phyloP scores from a whole-genome alignment of 345 rosid species.

The Boechera divaricarpa region DNA sequence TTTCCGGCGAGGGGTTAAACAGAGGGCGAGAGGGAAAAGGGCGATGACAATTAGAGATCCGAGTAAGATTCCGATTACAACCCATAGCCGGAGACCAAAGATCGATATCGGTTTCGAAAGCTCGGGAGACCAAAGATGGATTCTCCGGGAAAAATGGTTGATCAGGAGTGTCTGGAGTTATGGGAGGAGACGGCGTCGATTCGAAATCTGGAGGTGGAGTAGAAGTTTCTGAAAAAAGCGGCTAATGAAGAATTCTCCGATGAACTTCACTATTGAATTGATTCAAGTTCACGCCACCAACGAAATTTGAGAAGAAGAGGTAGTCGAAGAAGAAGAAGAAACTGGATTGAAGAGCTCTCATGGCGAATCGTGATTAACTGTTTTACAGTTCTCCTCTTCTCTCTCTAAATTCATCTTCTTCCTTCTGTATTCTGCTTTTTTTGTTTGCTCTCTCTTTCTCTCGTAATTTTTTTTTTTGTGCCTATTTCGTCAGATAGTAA shows the following conservation, averaged over 20 bases:
- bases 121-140: conserved; percentile 72
- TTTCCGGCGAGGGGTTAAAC: conserved; percentile 69
- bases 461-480: not conserved
- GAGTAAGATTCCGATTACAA: conserved; percentile 72
- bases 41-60: conserved; percentile 82
- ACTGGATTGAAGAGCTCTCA: conserved; percentile 53
- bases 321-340: conserved; percentile 40
- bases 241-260: conserved; percentile 88
- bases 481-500: not conserved
- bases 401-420: conserved; percentile 59
- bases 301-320: conserved; percentile 11
- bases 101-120: too few species aligned
- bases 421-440: not conserved
- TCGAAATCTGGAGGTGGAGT: conserved; percentile 58
- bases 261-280: conserved; percentile 31
- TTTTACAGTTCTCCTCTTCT: conserved; percentile 42
- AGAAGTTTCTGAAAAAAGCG: conserved; percentile 66
- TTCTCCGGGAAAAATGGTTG: conserved; percentile 85
- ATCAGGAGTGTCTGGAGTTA: conserved; percentile 56
- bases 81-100: conserved; percentile 51
- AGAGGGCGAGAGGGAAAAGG: conserved; percentile 78
- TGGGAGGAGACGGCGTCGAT: conserved; percentile 56
- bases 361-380: conserved; percentile 51
- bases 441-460: not conserved
- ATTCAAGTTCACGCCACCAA: conserved; percentile 9